These are phyloP conservation scores for Nemania serpens DNA, from an alignment of 2,329 filamentous ascomycete genomes.

Conservation along the genomic window DNA sequence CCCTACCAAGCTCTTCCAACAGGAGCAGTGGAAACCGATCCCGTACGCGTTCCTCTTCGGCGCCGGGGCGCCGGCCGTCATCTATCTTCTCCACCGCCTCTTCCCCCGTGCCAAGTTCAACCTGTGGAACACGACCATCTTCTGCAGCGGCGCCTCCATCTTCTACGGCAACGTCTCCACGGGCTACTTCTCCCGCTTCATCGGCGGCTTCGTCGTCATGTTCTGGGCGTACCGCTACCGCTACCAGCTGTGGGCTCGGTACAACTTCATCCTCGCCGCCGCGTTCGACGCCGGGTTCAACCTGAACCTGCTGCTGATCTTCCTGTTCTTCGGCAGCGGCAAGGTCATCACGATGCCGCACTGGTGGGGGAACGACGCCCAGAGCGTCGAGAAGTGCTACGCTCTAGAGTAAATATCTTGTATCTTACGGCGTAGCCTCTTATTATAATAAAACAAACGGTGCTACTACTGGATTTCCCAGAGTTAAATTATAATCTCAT, in stretches of 20 bases:
- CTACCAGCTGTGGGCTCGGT: conserved; percentile 62
- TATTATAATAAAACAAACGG: no score
- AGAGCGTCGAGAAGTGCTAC: conserved; percentile 63
- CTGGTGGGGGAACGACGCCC: conserved; percentile 66
- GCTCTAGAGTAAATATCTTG: conserved; percentile 43
- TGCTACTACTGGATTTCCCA: no score
- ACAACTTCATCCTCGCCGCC: conserved; percentile 65
- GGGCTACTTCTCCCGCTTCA: conserved; percentile 59
- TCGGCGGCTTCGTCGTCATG: conserved; percentile 66
- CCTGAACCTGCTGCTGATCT: conserved; percentile 64
- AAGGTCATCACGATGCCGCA: conserved; percentile 63
- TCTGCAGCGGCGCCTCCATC: conserved; percentile 58
- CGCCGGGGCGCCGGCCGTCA: conserved; percentile 48
- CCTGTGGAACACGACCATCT: conserved; percentile 66
- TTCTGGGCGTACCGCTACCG: conserved; percentile 60
- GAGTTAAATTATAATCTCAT: no score
- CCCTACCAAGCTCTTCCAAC: conserved; percentile 54
- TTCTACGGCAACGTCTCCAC: conserved; percentile 68
- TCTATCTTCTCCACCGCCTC: conserved; percentile 56
- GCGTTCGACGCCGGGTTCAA: conserved; percentile 68
- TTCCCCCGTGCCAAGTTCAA: conserved; percentile 60
- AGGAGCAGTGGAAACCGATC: conserved; percentile 52
- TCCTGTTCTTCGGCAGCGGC: conserved; percentile 61
- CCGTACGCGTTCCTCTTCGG: conserved; percentile 60
- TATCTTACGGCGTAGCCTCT: not conserved